These are phyloP conservation scores for Corymbia maculata DNA, from an alignment of 345 rosid genomes.

Conservation along the genomic window DNA sequence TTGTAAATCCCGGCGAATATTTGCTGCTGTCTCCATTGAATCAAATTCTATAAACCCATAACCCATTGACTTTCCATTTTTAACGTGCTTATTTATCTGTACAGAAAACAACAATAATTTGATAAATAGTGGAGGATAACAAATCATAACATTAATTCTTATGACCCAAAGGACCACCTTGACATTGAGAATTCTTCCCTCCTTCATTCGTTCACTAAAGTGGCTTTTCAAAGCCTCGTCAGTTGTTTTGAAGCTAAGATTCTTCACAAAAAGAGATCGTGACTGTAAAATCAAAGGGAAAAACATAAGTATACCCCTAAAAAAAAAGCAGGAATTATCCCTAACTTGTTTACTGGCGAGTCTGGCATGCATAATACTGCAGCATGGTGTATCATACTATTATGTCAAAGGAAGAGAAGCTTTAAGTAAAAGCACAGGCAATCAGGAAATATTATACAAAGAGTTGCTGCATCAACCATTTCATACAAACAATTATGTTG, in stretches of 20 bases:
- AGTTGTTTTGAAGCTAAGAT: conserved; percentile 80
- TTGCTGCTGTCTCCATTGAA: conserved; percentile 66
- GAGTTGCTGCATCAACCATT: background rate
- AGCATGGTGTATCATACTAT: background rate
- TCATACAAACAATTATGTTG: background rate
- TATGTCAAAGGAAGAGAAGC: background rate
- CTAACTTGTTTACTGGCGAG: background rate
- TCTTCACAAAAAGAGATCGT: conserved; percentile 67
- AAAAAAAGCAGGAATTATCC: background rate
- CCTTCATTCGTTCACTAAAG: conserved; percentile 48
- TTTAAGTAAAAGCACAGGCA: background rate
- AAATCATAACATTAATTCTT: background rate
- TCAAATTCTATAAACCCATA: conserved; percentile 91
- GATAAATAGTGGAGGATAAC: background rate
- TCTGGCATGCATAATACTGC: background rate
- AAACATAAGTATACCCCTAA: background rate
- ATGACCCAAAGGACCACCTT: conserved; percentile 40
- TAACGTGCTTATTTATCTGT: conserved; percentile 80
- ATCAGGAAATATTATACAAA: background rate
- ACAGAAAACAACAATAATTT: background rate
- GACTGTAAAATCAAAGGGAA: conserved; percentile 40
- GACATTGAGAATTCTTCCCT: conserved; percentile 64
- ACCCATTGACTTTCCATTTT: conserved; percentile 86
- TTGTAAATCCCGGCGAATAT: conserved; percentile 57
- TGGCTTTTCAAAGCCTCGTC: conserved; percentile 72